Conservation (phyloP, 768 basidiomycete species). For the Favolaschia claudopus region DNA sequence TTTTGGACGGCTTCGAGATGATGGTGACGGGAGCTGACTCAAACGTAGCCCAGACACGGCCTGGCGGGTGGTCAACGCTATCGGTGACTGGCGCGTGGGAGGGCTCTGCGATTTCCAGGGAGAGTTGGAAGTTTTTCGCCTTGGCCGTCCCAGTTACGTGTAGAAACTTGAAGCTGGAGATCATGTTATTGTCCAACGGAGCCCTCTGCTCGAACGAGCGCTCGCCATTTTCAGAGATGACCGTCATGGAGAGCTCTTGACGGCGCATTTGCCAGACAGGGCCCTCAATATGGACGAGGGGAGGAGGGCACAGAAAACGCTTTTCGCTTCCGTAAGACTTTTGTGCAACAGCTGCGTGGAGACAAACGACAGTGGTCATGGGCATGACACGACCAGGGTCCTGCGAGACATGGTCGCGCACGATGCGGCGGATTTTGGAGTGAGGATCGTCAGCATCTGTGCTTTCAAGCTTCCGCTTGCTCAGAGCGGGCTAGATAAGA, state of each 20-base stretch:
- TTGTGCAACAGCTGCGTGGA: constrained; percentile 93
- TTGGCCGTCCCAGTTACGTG: constrained; percentile 90
- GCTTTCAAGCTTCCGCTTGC: constrained; percentile 81
- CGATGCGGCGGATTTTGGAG: constrained; percentile 83
- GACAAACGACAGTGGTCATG: constrained; percentile 90
- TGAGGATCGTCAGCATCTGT: constrained; percentile 71
- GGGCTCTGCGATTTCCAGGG: constrained; percentile 85
- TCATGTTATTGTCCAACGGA: constrained; percentile 82
- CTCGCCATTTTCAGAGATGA: constrained; percentile 84
- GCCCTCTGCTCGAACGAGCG: constrained; percentile 88
- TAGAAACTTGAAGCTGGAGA: constrained; percentile 89
- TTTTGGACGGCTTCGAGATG: constrained; percentile 97
- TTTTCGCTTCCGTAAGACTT: constrained; percentile 97
- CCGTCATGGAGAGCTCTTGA: constrained; percentile 85
- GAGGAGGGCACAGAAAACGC: constrained; percentile 92
- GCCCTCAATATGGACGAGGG: constrained; percentile 91
- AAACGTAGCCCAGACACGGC: constrained; percentile 90
- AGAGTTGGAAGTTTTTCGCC: constrained; percentile 88
- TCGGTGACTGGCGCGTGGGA: constrained; percentile 58
- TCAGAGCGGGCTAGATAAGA: constrained; percentile 47
- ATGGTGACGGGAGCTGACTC: constrained; percentile 92
- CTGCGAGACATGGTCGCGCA: constrained; percentile 82
- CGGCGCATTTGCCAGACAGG: constrained; percentile 85
- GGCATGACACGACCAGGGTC: constrained; percentile 79
- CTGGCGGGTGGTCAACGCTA: constrained; percentile 54